Percentiles rank a stretch among this genome's conserved stretches.
Conservation (phyloP, 805 yeast species). For the Nakazawaea wyomingensis region DNA sequence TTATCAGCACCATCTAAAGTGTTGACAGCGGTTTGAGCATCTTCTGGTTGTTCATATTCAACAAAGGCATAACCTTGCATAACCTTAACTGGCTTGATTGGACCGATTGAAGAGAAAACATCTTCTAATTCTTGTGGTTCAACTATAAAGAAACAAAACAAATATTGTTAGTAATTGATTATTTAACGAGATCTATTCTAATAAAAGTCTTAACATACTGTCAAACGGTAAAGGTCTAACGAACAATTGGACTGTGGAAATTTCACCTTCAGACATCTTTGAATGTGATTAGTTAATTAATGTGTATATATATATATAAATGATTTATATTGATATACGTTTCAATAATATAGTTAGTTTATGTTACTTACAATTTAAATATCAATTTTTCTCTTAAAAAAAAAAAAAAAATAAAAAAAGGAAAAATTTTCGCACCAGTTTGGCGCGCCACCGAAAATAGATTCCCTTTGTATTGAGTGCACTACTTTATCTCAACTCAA, state of each 20-base stretch:
- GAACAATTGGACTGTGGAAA: slow-evolving; percentile 31
- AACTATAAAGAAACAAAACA: slow-evolving; percentile 5
- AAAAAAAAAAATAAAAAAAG: neutral
- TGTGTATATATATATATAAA: slow-evolving; percentile 2
- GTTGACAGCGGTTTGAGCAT: slow-evolving; percentile 45
- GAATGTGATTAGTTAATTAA: neutral
- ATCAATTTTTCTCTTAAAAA: slow-evolving; percentile 1
- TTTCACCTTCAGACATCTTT: slow-evolving; percentile 19
- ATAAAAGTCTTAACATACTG: slow-evolving; percentile 17
- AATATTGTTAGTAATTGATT: neutral
- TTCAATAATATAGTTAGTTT: neutral
- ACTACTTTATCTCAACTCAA: too few relatives aligned
- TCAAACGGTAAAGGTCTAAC: slow-evolving; percentile 34
- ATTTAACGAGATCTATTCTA: neutral
- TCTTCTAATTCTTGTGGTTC: slow-evolving; percentile 54
- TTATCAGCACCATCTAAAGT: slow-evolving; percentile 41
- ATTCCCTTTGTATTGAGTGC: too few relatives aligned
- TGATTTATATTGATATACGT: slow-evolving; percentile 4
- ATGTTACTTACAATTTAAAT: too few relatives aligned
- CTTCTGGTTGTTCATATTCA: slow-evolving; percentile 66
- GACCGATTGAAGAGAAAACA: slow-evolving; percentile 62
- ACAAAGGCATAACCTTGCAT: slow-evolving; percentile 87
- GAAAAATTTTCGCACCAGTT: neutral
- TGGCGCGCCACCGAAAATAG: neutral
- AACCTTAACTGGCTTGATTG: slow-evolving; percentile 60